These are phyloP conservation scores for Chaetomidium leptoderma DNA, from an alignment of 495 filamentous ascomycete genomes.

Conservation along the genomic window DNA sequence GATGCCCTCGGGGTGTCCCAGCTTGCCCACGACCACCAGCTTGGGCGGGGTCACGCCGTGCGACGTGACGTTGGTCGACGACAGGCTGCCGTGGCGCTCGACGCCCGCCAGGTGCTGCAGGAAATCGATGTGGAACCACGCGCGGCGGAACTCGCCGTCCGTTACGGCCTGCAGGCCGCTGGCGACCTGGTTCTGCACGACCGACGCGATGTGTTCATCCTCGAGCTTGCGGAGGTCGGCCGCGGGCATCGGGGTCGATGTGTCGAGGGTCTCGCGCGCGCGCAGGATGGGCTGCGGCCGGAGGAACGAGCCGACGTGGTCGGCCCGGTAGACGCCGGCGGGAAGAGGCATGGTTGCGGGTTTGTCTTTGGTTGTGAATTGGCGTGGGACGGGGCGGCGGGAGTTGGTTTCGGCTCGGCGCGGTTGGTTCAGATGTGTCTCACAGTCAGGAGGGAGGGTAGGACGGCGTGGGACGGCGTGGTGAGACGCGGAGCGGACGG, in stretches of 20 bases:
- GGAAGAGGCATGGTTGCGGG: conserved; percentile 40
- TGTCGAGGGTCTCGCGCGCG: conserved; percentile 43
- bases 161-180: conserved; percentile 61
- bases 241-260: conserved; percentile 42
- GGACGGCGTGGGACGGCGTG: not conserved
- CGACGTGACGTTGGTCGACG: conserved; percentile 41
- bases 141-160: conserved; percentile 67
- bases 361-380: not conserved
- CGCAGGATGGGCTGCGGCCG: conserved; percentile 39
- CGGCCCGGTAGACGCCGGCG: conserved; percentile 46
- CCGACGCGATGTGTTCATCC: conserved; percentile 60
- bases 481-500: conserved; percentile 3
- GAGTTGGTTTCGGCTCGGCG: not conserved
- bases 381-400: not conserved
- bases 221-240: conserved; percentile 50
- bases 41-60: conserved; percentile 44
- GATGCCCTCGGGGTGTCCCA: conserved; percentile 45
- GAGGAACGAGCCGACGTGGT: conserved; percentile 48
- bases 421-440: not conserved
- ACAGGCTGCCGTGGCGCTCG: conserved; percentile 40
- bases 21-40: conserved; percentile 44
- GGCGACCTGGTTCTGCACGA: conserved; percentile 56
- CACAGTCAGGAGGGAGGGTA: not conserved
- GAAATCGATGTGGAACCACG: conserved; percentile 49
- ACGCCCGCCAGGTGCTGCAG: conserved; percentile 42